A percentile compares a stretch with the other conserved stretches of the same genome.
Evolutionary conservation across 2,329 filamentous ascomycete genomes (phyloP).

Genomic region (Tympanopsis confertula): DNA sequence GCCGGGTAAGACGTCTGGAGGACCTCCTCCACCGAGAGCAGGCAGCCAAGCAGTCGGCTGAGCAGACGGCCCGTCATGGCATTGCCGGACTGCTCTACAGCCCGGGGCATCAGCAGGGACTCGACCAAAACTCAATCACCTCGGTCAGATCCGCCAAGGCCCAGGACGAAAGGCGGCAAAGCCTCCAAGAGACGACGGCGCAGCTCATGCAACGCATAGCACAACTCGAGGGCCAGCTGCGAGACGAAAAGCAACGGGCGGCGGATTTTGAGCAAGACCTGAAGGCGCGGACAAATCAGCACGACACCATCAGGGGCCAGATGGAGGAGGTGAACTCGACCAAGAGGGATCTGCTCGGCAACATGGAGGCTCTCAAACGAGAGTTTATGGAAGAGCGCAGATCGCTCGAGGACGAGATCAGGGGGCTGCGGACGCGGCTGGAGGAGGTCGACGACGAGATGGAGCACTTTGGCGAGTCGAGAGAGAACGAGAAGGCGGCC

Average conservation of each 20-base stretch:
- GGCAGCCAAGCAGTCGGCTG: not conserved
- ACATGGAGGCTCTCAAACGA: slow-evolving; percentile 58
- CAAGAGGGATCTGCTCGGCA: slow-evolving; percentile 62
- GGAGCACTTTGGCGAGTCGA: slow-evolving; percentile 42
- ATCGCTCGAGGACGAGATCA: slow-evolving; percentile 23
- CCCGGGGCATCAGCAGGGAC: slow-evolving; percentile 27
- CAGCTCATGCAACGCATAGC: slow-evolving; percentile 8
- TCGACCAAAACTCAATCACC: slow-evolving; percentile 35
- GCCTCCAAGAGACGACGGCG: slow-evolving; percentile 22
- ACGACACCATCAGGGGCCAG: slow-evolving; percentile 45
- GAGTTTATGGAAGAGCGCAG: slow-evolving; percentile 59
- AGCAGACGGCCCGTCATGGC: not conserved
- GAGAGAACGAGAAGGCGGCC: slow-evolving; percentile 48
- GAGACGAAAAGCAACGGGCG: slow-evolving; percentile 38
- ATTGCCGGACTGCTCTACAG: slow-evolving; percentile 9
- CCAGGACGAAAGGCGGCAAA: slow-evolving; percentile 30
- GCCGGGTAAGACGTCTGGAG: slow-evolving; percentile 58
- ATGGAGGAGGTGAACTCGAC: slow-evolving; percentile 58
- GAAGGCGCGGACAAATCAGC: slow-evolving; percentile 39
- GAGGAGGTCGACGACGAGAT: slow-evolving; percentile 39
- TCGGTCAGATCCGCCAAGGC: slow-evolving; percentile 31
- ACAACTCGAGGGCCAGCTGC: slow-evolving; percentile 7
- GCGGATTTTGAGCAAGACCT: slow-evolving; percentile 61
- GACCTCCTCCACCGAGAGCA: slow-evolving; percentile 59
- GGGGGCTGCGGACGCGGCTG: no score